Percentiles rank a stretch among this genome's conserved stretches.
Conservation (phyloP, 192 early-diverging fungal genomes). For the Obelidium mucronatum region DNA sequence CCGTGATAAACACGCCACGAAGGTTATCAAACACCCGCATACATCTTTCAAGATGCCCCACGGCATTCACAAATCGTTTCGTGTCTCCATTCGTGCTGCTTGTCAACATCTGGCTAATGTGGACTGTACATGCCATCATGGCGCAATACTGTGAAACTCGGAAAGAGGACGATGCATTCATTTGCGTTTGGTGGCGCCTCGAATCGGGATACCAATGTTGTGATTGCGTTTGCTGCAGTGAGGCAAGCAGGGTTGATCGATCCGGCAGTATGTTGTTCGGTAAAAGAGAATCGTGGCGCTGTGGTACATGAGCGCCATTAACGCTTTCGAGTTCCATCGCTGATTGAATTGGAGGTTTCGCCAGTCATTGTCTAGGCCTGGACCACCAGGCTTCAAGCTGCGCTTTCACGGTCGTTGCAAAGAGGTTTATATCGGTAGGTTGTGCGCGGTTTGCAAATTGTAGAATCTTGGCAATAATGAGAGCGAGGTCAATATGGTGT, state of each 20-base stretch:
- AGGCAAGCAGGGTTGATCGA: conserved; percentile 29
- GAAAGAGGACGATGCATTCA: conserved; percentile 37
- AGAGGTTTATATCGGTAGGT: conserved; percentile 7
- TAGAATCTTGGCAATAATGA: conserved; percentile 26
- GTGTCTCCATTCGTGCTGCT: not conserved
- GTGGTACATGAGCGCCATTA: conserved; percentile 40
- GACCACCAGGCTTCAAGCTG: conserved; percentile 22
- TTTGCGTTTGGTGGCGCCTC: not conserved
- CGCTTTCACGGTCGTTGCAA: not conserved
- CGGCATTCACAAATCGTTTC: not conserved
- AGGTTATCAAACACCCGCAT: conserved; percentile 34
- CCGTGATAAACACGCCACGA: conserved; percentile 18
- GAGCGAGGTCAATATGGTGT: conserved; percentile 34
- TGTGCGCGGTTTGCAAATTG: conserved; percentile 38
- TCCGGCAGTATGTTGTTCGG: conserved; percentile 16
- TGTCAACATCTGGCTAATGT: conserved; percentile 21
- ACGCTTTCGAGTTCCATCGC: conserved; percentile 27
- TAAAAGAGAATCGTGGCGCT: conserved; percentile 35
- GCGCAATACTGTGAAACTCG: conserved; percentile 31
- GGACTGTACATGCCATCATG: conserved; percentile 35
- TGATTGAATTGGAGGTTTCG: not conserved
- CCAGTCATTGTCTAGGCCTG: conserved; percentile 25
- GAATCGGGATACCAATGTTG: conserved; percentile 24
- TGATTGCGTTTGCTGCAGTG: conserved; percentile 16
- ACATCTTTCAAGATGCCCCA: conserved; percentile 13